Evolutionary conservation across 2,329 filamentous ascomycete species (phyloP).

Genomic region (Aspergillus luchuensis): DNA sequence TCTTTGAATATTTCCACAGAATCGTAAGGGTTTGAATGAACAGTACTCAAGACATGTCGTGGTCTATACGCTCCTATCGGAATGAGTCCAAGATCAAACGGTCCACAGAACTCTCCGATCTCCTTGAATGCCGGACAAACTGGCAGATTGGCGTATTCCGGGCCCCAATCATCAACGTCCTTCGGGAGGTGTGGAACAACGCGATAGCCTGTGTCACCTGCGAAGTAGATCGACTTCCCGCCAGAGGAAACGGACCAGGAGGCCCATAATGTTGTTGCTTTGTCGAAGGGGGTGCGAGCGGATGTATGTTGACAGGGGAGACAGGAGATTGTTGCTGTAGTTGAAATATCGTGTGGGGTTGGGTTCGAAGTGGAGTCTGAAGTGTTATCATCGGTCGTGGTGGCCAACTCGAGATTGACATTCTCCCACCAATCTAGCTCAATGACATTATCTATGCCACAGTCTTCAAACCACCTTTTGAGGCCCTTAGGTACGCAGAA

Average conservation of each 20-base stretch:
- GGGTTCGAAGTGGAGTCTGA: not conserved
- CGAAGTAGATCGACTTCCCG: not conserved
- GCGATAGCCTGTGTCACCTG: not conserved
- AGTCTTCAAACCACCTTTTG: not conserved
- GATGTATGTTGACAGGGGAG: not conserved
- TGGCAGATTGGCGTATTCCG: not conserved
- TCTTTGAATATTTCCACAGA: not conserved
- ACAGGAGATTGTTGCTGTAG: not conserved
- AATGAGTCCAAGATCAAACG: not conserved
- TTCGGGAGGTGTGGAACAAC: not conserved
- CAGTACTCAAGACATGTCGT: not conserved
- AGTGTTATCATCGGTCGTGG: not conserved
- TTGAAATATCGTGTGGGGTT: not conserved
- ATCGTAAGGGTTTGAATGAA: not conserved
- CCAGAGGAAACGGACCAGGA: not conserved
- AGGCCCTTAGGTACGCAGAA: not conserved
- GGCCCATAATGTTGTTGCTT: not conserved
- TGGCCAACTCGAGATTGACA: not conserved
- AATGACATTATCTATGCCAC: not conserved
- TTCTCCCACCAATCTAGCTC: not conserved
- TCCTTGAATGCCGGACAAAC: not conserved
- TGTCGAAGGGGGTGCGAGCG: not conserved
- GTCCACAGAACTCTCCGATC: not conserved
- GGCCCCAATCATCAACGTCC: not conserved
- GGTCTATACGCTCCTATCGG: not conserved